These are phyloP conservation scores for Parathielavia hyrcaniae DNA, from an alignment of 495 filamentous ascomycete genomes.

Conservation along the genomic window DNA sequence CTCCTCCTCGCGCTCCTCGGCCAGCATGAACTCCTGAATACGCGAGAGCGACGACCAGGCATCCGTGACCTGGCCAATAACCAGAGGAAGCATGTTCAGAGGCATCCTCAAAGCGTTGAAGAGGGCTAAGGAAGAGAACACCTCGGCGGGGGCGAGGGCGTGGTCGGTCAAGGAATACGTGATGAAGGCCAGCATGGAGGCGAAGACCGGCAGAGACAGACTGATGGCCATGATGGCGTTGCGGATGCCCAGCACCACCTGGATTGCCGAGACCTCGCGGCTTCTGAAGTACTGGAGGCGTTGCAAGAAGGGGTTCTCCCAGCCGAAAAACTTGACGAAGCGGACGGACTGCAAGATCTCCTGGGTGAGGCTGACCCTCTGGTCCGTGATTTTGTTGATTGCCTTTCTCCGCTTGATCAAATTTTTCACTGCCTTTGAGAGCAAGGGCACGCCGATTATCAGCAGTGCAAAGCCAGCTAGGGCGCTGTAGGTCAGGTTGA, in stretches of 20 bases:
- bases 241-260: conserved; percentile 70
- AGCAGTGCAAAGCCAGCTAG: conserved; percentile 81
- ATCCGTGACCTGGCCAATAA: conserved; percentile 84
- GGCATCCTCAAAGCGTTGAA: conserved; percentile 90
- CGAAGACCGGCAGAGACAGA: conserved; percentile 76
- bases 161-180: conserved; percentile 77
- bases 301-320: conserved; percentile 81
- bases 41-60: conserved; percentile 76
- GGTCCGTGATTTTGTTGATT: conserved; percentile 91
- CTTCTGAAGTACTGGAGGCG: conserved; percentile 64
- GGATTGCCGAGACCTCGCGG: conserved; percentile 70
- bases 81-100: conserved; percentile 77
- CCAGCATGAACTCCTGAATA: conserved; percentile 78
- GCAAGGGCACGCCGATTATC: conserved; percentile 64
- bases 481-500: conserved; percentile 84
- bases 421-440: conserved; percentile 64
- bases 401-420: conserved; percentile 63
- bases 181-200: conserved; percentile 92
- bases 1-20: conserved; percentile 79
- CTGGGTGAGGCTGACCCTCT: conserved; percentile 82
- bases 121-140: conserved; percentile 88
- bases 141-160: conserved; percentile 60
- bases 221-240: conserved; percentile 76
- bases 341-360: conserved; percentile 86
- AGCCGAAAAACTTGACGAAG: conserved; percentile 95